Base-by-base conservation (phyloP, 2,329 filamentous ascomycete genomes). In the Ascochyta rabiei region DNA sequence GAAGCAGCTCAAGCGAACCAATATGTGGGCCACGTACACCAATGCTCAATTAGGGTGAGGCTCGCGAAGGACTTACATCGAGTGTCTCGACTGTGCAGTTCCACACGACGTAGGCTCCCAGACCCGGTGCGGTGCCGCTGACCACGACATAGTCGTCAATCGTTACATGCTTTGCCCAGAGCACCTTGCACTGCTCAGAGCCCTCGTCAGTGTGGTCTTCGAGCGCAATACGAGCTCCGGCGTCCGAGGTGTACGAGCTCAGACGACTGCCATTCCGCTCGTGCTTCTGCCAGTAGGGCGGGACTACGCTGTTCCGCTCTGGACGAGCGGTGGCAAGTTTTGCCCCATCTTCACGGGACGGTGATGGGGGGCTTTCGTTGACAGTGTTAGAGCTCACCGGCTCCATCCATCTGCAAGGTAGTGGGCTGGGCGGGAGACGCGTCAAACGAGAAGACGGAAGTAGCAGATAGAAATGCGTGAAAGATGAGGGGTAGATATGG, bases 41-140 rank as follows among this genome's bases (percentile, higher is more conserved):
- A 55, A 10, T 30, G 41, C 52, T 55, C 42, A 18, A 52, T 33
- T 56, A 28, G 40, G 48, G 55, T 64, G 60, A 57, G 56, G 59
- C 56, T 62, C 59, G 44, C 54, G 51, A 57, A 47, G 41, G 52
- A 82, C 86, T 73, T 72, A 93, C 91, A 75, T 86, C 89, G 45
- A 98, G 79, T 3, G 92, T 97, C 73, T 95, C 87, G 39, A 99
- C 90, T 42, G 83, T 86, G 68, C 95, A 92, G 71, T 91, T 95
- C 90, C 91, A 99, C 7, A 96, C 92, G 1, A 97, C 91, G n/a
- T 98, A 99, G 2, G 93, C 90, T n/a, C 93, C 93, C 42, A 87
- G 77, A 6, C 83, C 83, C 4, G 81, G 77, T 37, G 76, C 78
- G 46, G 78, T 81, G 8, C 84, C 86, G 57, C 81, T 80, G 55